phyloP scores from a whole-genome alignment of 2,329 filamentous ascomycete genomes.

The Arthrobotrys sinensis region DNA sequence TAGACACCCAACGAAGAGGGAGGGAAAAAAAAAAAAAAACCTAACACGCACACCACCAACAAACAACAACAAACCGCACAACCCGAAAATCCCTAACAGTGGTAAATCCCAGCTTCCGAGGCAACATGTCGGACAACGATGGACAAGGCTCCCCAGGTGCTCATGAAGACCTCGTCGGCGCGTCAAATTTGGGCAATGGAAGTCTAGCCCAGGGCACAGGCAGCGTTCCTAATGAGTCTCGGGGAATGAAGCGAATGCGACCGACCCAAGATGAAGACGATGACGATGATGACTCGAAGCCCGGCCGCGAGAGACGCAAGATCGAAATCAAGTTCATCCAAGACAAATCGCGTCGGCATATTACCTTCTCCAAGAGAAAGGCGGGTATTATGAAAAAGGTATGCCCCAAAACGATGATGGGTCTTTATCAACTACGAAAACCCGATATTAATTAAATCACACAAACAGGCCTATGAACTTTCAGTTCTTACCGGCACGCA shows the following conservation, averaged over 20 bases:
- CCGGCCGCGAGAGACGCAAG: slow-evolving; percentile 96
- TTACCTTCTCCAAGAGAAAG: slow-evolving; percentile 99
- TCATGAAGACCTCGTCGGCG: slow-evolving; percentile 70
- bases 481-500: slow-evolving; percentile 98
- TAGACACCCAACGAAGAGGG: background rate
- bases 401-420: slow-evolving; percentile 51
- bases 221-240: slow-evolving; percentile 74
- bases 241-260: slow-evolving; percentile 91
- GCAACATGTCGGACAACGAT: slow-evolving; percentile 70
- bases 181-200: slow-evolving; percentile 81
- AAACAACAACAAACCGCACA: background rate
- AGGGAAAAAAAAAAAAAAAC: background rate
- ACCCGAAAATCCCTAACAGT: background rate
- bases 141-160: slow-evolving; percentile 71
- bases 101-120: background rate
- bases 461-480: slow-evolving; percentile 87
- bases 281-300: slow-evolving; percentile 97
- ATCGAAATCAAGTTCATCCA: slow-evolving; percentile 99
- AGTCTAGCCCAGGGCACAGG: slow-evolving; percentile 62
- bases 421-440: background rate
- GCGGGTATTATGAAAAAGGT: slow-evolving; percentile 99
- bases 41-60: background rate
- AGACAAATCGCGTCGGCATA: slow-evolving; percentile 99
- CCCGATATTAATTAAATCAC: background rate
- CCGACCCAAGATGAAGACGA: slow-evolving; percentile 89